Evolutionary conservation across 2,329 filamentous ascomycete species (phyloP).

Genomic region (Aureobasidium musti): DNA sequence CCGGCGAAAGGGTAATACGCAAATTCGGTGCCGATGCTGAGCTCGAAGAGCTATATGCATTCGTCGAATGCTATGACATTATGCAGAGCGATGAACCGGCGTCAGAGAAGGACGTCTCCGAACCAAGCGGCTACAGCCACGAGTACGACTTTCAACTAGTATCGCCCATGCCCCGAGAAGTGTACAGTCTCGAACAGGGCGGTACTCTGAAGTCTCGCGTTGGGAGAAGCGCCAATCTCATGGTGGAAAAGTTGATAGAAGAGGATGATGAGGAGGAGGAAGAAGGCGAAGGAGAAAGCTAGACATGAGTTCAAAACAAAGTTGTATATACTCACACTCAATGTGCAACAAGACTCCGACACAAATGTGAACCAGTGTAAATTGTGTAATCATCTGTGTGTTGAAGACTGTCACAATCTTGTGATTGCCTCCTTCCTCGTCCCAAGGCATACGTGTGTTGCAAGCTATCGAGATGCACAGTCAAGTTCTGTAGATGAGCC

Average conservation of each 20-base stretch:
- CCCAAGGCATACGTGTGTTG: no score
- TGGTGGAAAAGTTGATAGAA: slow-evolving; percentile 71
- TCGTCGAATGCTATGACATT: slow-evolving; percentile 85
- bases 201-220: slow-evolving; percentile 71
- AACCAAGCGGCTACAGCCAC: slow-evolving; percentile 73
- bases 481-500: no score
- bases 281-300: slow-evolving; percentile 43
- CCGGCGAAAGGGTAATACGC: slow-evolving; percentile 73
- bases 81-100: slow-evolving; percentile 49
- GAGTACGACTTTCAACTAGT: slow-evolving; percentile 83
- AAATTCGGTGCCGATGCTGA: slow-evolving; percentile 69
- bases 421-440: no score
- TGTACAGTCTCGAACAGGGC: slow-evolving; percentile 69
- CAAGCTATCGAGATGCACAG: no score
- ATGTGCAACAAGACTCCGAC: neutral
- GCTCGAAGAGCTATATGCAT: slow-evolving; percentile 90
- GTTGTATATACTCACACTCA: neutral
- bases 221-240: slow-evolving; percentile 80
- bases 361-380: neutral
- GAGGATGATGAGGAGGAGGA: slow-evolving; percentile 57
- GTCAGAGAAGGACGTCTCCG: slow-evolving; percentile 44
- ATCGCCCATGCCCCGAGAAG: slow-evolving; percentile 78
- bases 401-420: neutral
- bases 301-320: neutral
- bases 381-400: neutral